These are phyloP conservation scores for Dipsacomyces acuminosporus DNA, from an alignment of 371 early-diverging fungal species.

Conservation along the genomic window DNA sequence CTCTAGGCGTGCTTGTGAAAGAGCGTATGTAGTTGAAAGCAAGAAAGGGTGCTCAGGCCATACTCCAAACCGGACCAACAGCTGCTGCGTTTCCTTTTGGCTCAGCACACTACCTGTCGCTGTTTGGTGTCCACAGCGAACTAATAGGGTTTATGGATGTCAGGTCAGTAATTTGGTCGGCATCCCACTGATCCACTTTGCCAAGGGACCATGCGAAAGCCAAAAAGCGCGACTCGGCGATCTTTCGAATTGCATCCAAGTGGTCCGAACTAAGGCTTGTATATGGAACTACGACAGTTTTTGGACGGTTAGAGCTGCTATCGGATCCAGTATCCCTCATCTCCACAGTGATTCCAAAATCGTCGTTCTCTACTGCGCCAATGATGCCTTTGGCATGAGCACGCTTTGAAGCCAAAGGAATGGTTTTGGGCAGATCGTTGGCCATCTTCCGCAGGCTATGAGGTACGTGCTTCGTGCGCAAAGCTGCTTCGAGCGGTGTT, in stretches of 20 bases:
- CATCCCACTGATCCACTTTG: constrained; percentile 48
- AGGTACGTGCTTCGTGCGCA: constrained; percentile 45
- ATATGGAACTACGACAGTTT: constrained; percentile 40
- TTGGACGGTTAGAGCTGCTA: not conserved
- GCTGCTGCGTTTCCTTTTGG: too few species aligned
- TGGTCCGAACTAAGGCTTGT: constrained; percentile 43
- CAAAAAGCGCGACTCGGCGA: constrained; percentile 53
- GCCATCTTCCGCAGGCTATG: constrained; percentile 44
- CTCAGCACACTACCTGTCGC: too few species aligned
- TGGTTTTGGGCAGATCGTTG: constrained; percentile 45
- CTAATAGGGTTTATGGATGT: constrained; percentile 52
- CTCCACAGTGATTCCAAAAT: constrained; percentile 49
- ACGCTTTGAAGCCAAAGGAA: constrained; percentile 47
- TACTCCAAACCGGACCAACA: too few species aligned
- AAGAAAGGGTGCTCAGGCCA: too few species aligned
- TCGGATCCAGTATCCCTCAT: constrained; percentile 8
- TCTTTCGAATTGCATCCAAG: constrained; percentile 44
- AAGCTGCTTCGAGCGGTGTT: constrained; percentile 14
- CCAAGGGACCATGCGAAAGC: constrained; percentile 52
- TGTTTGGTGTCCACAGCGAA: constrained; percentile 48
- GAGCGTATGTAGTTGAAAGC: too few species aligned
- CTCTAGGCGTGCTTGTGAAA: too few species aligned
- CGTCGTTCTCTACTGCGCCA: constrained; percentile 26
- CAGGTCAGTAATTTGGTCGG: constrained; percentile 41
- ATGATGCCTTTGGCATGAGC: constrained; percentile 47